Percentiles rank a stretch among this genome's conserved stretches.
These are phyloP conservation scores for Rhypophila decipiens DNA, from an alignment of 495 filamentous ascomycete genomes.

Conservation along the genomic window DNA sequence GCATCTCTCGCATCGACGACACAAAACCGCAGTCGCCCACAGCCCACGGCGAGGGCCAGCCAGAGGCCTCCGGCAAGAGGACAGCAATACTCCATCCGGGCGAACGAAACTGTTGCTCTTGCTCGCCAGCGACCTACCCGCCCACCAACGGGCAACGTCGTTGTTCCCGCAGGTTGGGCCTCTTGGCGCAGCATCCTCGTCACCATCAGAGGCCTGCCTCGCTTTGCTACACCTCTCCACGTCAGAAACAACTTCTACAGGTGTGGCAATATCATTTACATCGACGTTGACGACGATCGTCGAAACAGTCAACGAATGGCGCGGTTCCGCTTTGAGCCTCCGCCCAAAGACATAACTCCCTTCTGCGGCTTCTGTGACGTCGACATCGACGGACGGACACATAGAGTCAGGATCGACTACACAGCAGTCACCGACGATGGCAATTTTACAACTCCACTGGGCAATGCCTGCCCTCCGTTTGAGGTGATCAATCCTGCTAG, in stretches of 20 bases:
- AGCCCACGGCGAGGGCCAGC: too few relatives aligned
- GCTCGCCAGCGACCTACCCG: too few relatives aligned
- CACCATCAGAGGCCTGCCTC: slow-evolving; percentile 19
- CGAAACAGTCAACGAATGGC: slow-evolving; percentile 10
- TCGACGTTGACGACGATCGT: slow-evolving; percentile 26
- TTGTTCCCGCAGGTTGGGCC: slow-evolving; percentile 20
- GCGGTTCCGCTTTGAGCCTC: slow-evolving; percentile 31
- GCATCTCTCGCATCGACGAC: too few relatives aligned
- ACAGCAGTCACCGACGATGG: not conserved
- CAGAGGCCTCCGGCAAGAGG: too few relatives aligned
- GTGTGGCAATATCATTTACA: slow-evolving; percentile 24
- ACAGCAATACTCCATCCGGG: too few relatives aligned
- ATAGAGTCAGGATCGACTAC: slow-evolving; percentile 7
- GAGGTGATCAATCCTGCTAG: slow-evolving; percentile 23
- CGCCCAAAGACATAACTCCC: slow-evolving; percentile 21
- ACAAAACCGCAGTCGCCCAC: too few relatives aligned
- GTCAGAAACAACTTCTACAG: slow-evolving; percentile 18
- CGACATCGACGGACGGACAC: not conserved
- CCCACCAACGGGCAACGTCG: too few relatives aligned
- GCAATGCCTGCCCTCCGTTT: slow-evolving; percentile 19
- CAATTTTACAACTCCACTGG: slow-evolving; percentile 17
- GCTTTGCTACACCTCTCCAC: slow-evolving; percentile 15
- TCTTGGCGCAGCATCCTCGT: slow-evolving; percentile 17
- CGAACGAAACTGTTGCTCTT: too few relatives aligned
- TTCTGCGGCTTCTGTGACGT: slow-evolving; percentile 11